Conservation (phyloP, 306 rosid genomes). For the Vicia villosa region DNA sequence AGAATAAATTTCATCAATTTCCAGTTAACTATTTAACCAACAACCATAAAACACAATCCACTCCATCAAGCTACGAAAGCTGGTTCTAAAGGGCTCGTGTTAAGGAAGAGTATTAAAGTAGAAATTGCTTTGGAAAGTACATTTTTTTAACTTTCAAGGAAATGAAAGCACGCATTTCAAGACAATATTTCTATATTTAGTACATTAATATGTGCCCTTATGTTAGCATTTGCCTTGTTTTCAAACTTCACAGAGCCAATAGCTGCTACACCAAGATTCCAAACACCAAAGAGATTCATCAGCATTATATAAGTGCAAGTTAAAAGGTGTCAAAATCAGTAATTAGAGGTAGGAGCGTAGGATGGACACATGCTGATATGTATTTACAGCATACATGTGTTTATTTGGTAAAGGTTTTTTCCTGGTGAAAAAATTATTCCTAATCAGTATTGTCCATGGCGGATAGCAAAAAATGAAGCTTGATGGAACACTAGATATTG, state of each 20-base stretch:
- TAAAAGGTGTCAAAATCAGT: constrained; percentile 3
- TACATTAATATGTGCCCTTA: too few relatives aligned
- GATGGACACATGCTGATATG: constrained; percentile 14
- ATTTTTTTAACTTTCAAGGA: too few relatives aligned
- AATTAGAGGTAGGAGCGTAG: not conserved
- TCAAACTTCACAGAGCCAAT: constrained; percentile 7
- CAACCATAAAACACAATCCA: constrained; percentile 7
- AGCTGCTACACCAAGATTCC: not conserved
- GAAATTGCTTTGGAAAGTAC: too few relatives aligned
- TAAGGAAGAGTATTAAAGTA: too few relatives aligned
- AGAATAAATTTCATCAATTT: constrained; percentile 26
- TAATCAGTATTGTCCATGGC: not conserved
- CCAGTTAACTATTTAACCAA: constrained; percentile 10
- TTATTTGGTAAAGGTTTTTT: not conserved
- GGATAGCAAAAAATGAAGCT: not conserved
- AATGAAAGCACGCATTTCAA: too few relatives aligned
- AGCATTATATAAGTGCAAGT: not conserved
- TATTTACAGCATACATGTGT: not conserved
- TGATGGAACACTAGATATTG: too few relatives aligned
- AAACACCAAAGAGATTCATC: not conserved
- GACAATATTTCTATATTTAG: too few relatives aligned
- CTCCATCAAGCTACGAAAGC: constrained; percentile 5
- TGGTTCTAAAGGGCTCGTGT: not conserved
- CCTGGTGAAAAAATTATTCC: not conserved
- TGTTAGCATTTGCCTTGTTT: not conserved